Evolutionary conservation across 352 stramenopile species (phyloP), one percentile per base, ranked within the genome.

Genomic region (Elongisporangium undulatum): DNA sequence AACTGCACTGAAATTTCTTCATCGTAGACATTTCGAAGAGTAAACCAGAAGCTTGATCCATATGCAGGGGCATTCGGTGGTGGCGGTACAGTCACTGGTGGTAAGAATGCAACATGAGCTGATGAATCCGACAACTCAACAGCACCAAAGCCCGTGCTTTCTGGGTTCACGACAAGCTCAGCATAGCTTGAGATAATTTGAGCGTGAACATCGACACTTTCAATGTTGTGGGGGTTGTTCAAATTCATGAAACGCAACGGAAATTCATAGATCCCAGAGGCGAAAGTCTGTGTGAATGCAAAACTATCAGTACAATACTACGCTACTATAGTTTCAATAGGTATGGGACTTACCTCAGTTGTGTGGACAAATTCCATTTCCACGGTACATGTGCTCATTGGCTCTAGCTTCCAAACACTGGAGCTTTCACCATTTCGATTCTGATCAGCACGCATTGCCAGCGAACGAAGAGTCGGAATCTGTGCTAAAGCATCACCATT

Each of bases 181-280:
- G 84, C 83, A 26, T 96, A 96, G 56, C 79, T 94, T 16, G 87
- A 90, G 58, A 96, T 88, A 53, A 96, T 87, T 48, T 93, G 80
- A 26, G 81, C 81, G 4, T 68, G 72, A 45, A 92, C 68, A 12
- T 67, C 38, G 9, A 92, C 66, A 34, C 76, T 62, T 56, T 94
- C 79, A n/a, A 85, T 70, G 45, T 96, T 96, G 59, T 81, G 79
- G 12, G 85, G 85, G 51, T 96, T 96, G 51, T 71, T 67, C n/a
- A 92, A 21, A 50, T 96, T 96, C 17, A 85, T 74, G 55, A 96
- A 72, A 3, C 74, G 75, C 3, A 94, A 53, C 1, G 62, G 57
- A 41, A 94, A 92, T 21, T 85, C 73, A 49, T 92, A 72, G 1
- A 68, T 21, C 17, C 86, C 86, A 55, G 86, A 70, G 29, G 50